phyloP scores from a whole-genome alignment of 257 asterid genomes.

The Solanum raphanifolium region DNA sequence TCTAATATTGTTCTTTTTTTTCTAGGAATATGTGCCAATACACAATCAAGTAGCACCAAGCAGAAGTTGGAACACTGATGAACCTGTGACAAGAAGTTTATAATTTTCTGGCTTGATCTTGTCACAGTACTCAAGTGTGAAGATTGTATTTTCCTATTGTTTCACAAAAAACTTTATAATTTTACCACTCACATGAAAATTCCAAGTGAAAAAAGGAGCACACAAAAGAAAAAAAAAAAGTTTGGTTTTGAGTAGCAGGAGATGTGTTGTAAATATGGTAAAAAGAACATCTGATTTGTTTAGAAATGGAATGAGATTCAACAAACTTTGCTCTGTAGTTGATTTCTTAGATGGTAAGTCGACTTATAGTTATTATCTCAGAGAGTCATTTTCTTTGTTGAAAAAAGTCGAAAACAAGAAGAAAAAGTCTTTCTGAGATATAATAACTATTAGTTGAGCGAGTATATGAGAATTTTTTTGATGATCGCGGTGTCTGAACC shows the following conservation, averaged over 20 bases:
- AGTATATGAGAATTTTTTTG: not conserved
- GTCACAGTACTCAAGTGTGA: not conserved
- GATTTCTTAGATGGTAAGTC: not conserved
- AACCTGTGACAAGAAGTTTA: conserved; percentile 11
- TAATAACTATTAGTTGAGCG: too few relatives aligned
- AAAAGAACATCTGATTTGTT: not conserved
- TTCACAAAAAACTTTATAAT: not conserved
- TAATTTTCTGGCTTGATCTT: not conserved
- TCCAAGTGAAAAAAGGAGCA: not conserved
- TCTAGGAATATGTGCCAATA: conserved; percentile 35
- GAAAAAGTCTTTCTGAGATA: not conserved
- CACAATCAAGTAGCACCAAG: conserved; percentile 36
- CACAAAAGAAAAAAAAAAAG: not conserved
- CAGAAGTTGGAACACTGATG: conserved; percentile 23
- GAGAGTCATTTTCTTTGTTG: not conserved
- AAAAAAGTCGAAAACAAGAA: not conserved
- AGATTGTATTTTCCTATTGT: not conserved
- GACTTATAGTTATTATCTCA: not conserved
- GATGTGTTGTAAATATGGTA: not conserved
- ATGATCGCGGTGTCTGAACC: accelerated
- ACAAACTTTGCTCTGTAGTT: not conserved
- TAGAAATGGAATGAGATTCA: not conserved
- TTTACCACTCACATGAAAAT: not conserved
- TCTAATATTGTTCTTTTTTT: not conserved
- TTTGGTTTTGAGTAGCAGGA: not conserved